Percentiles rank a stretch among this genome's conserved stretches.
These are phyloP conservation scores for Suillus variegatus DNA, from an alignment of 768 basidiomycete genomes.

Conservation along the genomic window DNA sequence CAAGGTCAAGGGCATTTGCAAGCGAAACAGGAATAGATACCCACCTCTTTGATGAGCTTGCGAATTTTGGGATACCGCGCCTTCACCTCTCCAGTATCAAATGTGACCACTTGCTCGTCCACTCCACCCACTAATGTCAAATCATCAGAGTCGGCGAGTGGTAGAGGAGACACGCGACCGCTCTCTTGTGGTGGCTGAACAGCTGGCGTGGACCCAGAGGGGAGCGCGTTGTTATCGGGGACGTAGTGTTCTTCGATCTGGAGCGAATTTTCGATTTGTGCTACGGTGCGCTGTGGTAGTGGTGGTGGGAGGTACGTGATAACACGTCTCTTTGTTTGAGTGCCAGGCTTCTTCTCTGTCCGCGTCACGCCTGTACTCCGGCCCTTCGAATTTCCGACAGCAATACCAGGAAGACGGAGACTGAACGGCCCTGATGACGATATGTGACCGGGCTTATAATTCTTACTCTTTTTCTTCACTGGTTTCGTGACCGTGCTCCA, in stretches of 20 bases:
- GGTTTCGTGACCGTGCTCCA: conserved; percentile 10
- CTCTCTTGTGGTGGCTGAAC: background rate
- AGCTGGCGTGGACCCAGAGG: background rate
- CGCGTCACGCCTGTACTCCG: background rate
- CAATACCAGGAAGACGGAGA: conserved; percentile 22
- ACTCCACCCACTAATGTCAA: conserved; percentile 29
- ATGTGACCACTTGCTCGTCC: conserved; percentile 11
- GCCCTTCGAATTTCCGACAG: background rate
- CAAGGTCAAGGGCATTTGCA: background rate
- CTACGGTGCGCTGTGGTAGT: background rate
- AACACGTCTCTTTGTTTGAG: conserved; percentile 19
- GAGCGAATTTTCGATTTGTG: background rate
- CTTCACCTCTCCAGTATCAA: conserved; percentile 22
- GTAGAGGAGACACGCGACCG: conserved; percentile 7
- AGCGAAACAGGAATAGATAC: conserved; percentile 8
- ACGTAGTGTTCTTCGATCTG: background rate
- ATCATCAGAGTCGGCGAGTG: conserved; percentile 24
- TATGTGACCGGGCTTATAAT: conserved; percentile 1
- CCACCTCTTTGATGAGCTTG: conserved; percentile 25
- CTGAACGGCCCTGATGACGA: conserved; percentile 23
- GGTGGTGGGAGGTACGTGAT: conserved; percentile 33
- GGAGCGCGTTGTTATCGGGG: background rate
- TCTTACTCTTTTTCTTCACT: conserved; percentile 9
- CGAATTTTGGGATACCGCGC: conserved; percentile 20
- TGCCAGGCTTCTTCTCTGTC: background rate